Base-by-base conservation (phyloP, 805 yeast species). In the Gaillardinia entomophila region DNA sequence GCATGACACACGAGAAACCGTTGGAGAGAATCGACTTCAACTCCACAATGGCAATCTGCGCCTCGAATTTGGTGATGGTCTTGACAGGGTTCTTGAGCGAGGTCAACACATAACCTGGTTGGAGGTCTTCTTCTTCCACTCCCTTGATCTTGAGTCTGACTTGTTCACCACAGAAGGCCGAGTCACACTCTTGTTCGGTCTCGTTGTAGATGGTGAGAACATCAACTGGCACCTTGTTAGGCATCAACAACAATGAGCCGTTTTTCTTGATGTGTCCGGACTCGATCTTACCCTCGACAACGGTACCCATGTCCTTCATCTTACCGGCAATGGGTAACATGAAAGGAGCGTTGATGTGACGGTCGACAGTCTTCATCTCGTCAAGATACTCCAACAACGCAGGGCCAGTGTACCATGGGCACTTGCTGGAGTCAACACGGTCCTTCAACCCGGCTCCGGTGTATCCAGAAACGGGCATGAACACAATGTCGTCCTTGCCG, bases 1-100 rank as follows among this genome's bases (percentile, higher is more conserved):
- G 98, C 96, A 92, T 90, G 35, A 92, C 97, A 75, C 97, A 92
- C 11, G 96, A 79, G 71, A 79, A 92, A 36, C 99, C 99, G 32
- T 94, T 79, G 4, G 98, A 85, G 53, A 92, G 71, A 53, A 92
- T 92, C 13, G 96, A 83, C 66, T 85, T 88, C 62, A 92, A 77
- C 67, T 92, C 99, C 37, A 92, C 96, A 63, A 92, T 85, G 35
- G 97, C 97, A 43, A 92, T 77, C 63, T 90, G 96, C 4, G 97
- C 97, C 66, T 87, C 96, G 55, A 92, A 92, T 47, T 73, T 76
- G 16, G 94, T 82, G 28, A 85, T 94, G 19, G 95, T 85, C 55
- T 84, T 86, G 30, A 92, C 94, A 26, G 99, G 99, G 54, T 78
- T 76, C 59, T 76, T 76, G 43, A 81, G 70, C 12, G 96, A 85